phyloP scores from a whole-genome alignment of 176 grass and related monocot genomes.

The Oryza punctata region DNA sequence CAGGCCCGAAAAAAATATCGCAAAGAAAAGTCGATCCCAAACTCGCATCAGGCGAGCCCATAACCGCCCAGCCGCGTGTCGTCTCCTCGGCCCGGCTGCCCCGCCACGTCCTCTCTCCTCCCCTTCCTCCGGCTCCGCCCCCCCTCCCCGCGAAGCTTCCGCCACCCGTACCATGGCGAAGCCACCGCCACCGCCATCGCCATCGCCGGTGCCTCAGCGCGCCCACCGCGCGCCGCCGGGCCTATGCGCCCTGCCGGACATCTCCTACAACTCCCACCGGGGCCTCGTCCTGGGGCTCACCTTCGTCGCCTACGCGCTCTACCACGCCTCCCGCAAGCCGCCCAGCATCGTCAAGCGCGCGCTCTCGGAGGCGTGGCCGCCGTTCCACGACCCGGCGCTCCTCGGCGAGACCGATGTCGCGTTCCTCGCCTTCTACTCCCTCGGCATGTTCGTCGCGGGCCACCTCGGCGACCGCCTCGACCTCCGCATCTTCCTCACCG shows the following conservation, averaged over 20 bases:
- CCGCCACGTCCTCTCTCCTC: conserved; percentile 40
- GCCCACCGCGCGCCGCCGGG: conserved; percentile 34
- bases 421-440: conserved; percentile 68
- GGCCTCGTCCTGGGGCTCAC: conserved; percentile 66
- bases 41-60: not conserved
- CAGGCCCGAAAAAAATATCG: not conserved
- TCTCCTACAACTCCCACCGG: conserved; percentile 56
- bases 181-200: conserved; percentile 23
- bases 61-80: conserved; percentile 33
- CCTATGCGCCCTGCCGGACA: conserved; percentile 37
- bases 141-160: conserved; percentile 21
- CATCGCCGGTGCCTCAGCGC: conserved; percentile 15
- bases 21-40: not conserved
- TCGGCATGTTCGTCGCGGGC: conserved; percentile 67
- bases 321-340: conserved; percentile 73
- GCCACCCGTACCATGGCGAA: not conserved
- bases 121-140: not conserved
- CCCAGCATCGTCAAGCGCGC: conserved; percentile 75
- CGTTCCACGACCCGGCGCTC: conserved; percentile 51
- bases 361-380: conserved; percentile 46
- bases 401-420: conserved; percentile 73
- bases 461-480: conserved; percentile 72
- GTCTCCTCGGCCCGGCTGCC: not conserved
- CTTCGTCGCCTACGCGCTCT: conserved; percentile 71
- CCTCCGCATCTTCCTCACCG: conserved; percentile 65